These are phyloP conservation scores for Stephania japonica DNA, from an alignment of 164 flowering plant genomes.

Conservation along the genomic window DNA sequence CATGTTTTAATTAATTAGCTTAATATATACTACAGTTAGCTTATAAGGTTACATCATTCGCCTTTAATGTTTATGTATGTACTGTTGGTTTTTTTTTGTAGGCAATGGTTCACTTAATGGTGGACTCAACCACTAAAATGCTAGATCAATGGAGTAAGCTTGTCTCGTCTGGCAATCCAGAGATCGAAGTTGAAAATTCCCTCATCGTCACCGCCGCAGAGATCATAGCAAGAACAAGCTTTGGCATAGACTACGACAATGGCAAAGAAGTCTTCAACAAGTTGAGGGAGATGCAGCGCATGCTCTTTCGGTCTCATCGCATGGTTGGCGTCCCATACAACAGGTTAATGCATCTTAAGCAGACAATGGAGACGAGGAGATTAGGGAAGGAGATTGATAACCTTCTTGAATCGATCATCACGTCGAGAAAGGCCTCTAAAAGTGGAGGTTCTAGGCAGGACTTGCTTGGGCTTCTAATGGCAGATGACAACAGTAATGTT, in stretches of 20 bases:
- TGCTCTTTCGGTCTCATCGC: conserved; percentile 55
- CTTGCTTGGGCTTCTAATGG: conserved; percentile 52
- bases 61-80: too few species aligned
- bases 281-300: conserved; percentile 50
- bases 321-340: conserved; percentile 76
- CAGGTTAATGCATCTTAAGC: conserved; percentile 34
- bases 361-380: conserved; percentile 37
- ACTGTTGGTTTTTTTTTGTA: conserved; percentile 13
- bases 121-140: conserved; percentile 59
- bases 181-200: conserved; percentile 61
- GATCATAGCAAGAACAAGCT: conserved; percentile 71
- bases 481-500: conserved; percentile 22
- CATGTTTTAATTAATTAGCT: too few species aligned
- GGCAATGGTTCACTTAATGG: conserved; percentile 67
- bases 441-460: conserved; percentile 24
- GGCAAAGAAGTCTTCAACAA: conserved; percentile 50
- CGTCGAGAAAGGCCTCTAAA: conserved; percentile 19
- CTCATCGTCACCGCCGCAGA: conserved; percentile 50
- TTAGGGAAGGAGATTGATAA: conserved; percentile 71
- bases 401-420: conserved; percentile 48
- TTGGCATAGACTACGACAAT: conserved; percentile 43
- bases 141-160: conserved; percentile 48
- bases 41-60: too few species aligned
- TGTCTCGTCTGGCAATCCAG: conserved; percentile 35
- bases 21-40: too few species aligned